These are phyloP conservation scores for Cymbopogon flexuosus DNA, from an alignment of 202 grass and related monocot species.

Conservation along the genomic window DNA sequence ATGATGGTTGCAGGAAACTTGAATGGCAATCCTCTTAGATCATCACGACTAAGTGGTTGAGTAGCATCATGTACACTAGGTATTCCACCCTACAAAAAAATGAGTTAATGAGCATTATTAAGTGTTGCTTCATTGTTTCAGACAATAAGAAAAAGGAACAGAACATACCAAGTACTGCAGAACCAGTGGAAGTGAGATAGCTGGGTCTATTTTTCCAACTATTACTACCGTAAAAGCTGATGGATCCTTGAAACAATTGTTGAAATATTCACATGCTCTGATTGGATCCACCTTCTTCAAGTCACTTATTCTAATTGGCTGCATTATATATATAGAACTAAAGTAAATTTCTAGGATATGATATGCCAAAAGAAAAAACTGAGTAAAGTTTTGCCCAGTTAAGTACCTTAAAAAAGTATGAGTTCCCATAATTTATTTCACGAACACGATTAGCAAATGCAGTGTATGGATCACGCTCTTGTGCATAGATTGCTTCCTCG, in stretches of 20 bases:
- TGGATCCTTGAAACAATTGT: constrained; percentile 82
- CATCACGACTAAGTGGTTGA: constrained; percentile 81
- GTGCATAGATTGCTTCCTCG: constrained; percentile 98
- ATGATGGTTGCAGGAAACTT: constrained; percentile 88
- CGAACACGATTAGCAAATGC: constrained; percentile 89
- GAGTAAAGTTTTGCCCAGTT: constrained; percentile 3
- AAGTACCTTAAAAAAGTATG: constrained; percentile 90
- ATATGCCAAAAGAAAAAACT: constrained; percentile 22
- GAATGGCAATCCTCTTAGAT: constrained; percentile 92
- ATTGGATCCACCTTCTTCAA: constrained; percentile 95
- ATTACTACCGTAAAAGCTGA: constrained; percentile 88
- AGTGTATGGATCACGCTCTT: constrained; percentile 98
- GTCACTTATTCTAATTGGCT: constrained; percentile 96
- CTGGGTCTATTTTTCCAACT: constrained; percentile 86
- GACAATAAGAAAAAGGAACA: constrained; percentile 3
- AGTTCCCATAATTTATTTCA: constrained; percentile 98
- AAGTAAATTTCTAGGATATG: constrained; percentile 31
- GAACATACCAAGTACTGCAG: constrained; percentile 83
- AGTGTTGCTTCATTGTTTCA: constrained; percentile 4
- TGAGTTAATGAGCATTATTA: constrained; percentile 30
- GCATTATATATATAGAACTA: constrained; percentile 32
- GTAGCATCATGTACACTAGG: constrained; percentile 58
- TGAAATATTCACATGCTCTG: constrained; percentile 94
- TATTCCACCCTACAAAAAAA: constrained; percentile 77
- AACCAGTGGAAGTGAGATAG: constrained; percentile 71